Conservation (phyloP, 2,329 filamentous ascomycete species). For the Stachybotrys chartarum region DNA sequence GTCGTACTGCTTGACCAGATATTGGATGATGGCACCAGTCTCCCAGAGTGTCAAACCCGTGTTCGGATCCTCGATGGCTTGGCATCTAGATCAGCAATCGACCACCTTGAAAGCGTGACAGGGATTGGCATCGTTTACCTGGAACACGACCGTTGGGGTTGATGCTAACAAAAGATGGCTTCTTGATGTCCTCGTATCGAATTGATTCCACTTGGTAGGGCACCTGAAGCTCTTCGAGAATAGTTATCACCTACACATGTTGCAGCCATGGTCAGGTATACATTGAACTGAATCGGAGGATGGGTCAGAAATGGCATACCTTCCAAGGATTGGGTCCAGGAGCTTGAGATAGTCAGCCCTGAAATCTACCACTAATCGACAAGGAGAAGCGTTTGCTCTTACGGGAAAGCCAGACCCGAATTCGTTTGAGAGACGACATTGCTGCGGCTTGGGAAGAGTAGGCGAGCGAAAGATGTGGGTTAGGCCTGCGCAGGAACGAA, state of each 20-base stretch:
- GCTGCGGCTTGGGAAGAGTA: too few species aligned
- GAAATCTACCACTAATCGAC: too few species aligned
- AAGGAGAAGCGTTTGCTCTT: too few species aligned
- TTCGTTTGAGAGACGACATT: too few species aligned
- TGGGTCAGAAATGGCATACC: background rate
- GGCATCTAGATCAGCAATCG: background rate
- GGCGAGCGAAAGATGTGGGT: too few species aligned
- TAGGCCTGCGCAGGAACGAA: too few species aligned
- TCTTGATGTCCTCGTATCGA: conserved; percentile 12
- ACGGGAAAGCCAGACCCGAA: too few species aligned
- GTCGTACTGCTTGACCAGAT: conserved; percentile 12
- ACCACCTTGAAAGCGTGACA: background rate
- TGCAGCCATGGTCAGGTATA: background rate
- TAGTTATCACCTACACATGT: conserved; percentile 6
- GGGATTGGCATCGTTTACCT: background rate
- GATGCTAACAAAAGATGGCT: conserved; percentile 9
- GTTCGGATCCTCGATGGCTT: conserved; percentile 12
- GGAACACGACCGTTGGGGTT: conserved; percentile 10
- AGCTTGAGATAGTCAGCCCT: background rate
- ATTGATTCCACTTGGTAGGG: conserved; percentile 12
- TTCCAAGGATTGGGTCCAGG: conserved; percentile 1
- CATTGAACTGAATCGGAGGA: background rate
- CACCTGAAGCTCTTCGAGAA: conserved; percentile 12
- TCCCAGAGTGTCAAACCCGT: conserved; percentile 11
- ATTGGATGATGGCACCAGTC: conserved; percentile 12